Evolutionary conservation across 495 filamentous ascomycete genomes (phyloP), one percentile per base, ranked within the genome.

Genomic region (Tuber brumale): DNA sequence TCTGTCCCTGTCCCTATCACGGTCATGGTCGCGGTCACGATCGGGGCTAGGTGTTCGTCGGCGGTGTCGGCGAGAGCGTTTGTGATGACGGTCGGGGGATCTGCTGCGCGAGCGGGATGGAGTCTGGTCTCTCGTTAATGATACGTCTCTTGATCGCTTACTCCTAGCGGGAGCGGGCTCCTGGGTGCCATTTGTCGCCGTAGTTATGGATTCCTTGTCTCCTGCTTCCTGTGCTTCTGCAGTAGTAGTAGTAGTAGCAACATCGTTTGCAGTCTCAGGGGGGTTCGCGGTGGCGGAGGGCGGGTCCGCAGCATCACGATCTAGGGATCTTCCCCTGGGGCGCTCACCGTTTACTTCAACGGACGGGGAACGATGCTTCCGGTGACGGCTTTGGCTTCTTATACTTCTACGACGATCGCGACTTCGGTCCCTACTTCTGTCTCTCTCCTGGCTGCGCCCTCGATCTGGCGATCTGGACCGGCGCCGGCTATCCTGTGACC

Each of bases 31-130:
- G 31, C 83, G 84, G 66, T 88, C 84, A 9, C 85, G 84, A 41
- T 87, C 83, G 18, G 85, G 84, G 35, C 87, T 84, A 35, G 84
- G 82, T 14, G 87, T 86, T 37, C 85, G 84, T 69, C 86, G 83
- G 21, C 86, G 85, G 41, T 86, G 85, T 37, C 87, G 82, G 61
- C 78, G 78, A 51, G 70, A 79, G 77, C 78, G 78, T 7, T 80
- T 80, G 69, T 80, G 77, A 41, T 80, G 73, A 37, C 78, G 74
- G 61, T 75, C 74, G 14, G 41, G 41, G 19, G 78, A 80, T 44
- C 76, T 80, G 42, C 78, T 80, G 57, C 76, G 74, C 48, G 80
- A 79, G 42, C 70, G 61, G n/a, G 76, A 78, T 48, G 45, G 41
- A 76, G 75, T 74, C 37, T 73, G 70, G 43, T 76, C 74, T 46